Conservation (phyloP, 805 yeast genomes). For the Candida saitoana region DNA sequence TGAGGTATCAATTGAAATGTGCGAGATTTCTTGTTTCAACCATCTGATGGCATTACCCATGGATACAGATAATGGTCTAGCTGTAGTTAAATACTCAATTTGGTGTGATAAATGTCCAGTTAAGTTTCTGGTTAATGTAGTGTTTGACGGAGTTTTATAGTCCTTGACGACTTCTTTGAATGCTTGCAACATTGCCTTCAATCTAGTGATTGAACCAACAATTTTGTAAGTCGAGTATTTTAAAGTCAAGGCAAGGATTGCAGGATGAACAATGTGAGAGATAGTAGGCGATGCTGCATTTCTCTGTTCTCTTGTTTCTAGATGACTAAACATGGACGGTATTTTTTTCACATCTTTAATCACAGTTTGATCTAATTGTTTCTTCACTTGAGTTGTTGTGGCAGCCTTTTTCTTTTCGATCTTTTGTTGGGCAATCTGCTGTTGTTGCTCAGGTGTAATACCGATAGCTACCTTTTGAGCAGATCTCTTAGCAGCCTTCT, state of each 20-base stretch:
- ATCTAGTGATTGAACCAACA: constrained; percentile 86
- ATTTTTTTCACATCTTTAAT: constrained; percentile 38
- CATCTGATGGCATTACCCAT: constrained; percentile 99
- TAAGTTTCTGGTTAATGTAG: constrained; percentile 81
- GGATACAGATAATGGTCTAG: constrained; percentile 85
- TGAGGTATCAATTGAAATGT: constrained; percentile 66
- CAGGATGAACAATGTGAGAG: constrained; percentile 79
- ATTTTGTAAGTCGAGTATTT: constrained; percentile 79
- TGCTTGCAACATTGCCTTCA: constrained; percentile 78
- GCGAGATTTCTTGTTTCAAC: constrained; percentile 90
- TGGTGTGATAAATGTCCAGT: constrained; percentile 87
- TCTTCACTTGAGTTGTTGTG: constrained; percentile 47
- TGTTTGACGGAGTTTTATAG: constrained; percentile 79
- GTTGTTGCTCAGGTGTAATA: constrained; percentile 44
- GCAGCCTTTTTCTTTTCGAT: constrained; percentile 39
- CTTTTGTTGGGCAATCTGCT: constrained; percentile 39
- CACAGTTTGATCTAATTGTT: constrained; percentile 50
- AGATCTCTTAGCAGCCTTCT: constrained; percentile 89
- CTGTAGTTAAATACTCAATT: constrained; percentile 84
- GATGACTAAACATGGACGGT: constrained; percentile 70
- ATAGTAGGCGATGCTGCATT: constrained; percentile 53
- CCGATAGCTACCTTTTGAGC: constrained; percentile 75
- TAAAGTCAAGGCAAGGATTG: constrained; percentile 71
- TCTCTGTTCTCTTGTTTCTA: constrained; percentile 77
- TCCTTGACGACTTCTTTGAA: constrained; percentile 77